Conservation (phyloP, 768 basidiomycete species). For the Cystobasidium tubakii region DNA sequence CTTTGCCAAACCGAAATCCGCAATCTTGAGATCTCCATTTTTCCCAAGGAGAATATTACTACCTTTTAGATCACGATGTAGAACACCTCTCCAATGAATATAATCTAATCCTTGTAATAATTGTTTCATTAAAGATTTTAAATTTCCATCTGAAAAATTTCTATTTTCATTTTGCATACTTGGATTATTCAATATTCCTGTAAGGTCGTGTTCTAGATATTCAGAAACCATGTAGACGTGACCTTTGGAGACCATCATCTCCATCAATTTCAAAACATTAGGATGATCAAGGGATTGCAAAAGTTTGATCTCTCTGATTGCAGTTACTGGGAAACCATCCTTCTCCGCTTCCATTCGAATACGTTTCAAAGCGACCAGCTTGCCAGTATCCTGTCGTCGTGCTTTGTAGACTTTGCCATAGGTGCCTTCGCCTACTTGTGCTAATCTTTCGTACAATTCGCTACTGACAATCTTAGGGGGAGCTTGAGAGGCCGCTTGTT, state of each 20-base stretch:
- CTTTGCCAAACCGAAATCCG: constrained; percentile 92
- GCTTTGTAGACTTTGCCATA: constrained; percentile 99
- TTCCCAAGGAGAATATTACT: constrained; percentile 94
- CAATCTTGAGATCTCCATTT: constrained; percentile 86
- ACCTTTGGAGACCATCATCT: constrained; percentile 98
- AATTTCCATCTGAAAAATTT: constrained; percentile 71
- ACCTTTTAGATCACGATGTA: constrained; percentile 98
- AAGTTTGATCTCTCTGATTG: constrained; percentile 97
- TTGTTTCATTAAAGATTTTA: constrained; percentile 92
- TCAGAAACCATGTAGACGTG: constrained; percentile 99
- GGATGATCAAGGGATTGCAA: constrained; percentile 81
- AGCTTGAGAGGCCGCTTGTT: not conserved
- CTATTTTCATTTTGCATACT: constrained; percentile 55
- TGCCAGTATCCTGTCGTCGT: constrained; percentile 67
- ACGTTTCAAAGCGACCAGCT: constrained; percentile 82
- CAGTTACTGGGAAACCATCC: constrained; percentile 97
- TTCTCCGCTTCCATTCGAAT: constrained; percentile 96
- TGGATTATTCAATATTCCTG: constrained; percentile 84
- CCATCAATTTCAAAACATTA: constrained; percentile 81
- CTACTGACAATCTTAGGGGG: constrained; percentile 18
- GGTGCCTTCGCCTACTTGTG: constrained; percentile 95
- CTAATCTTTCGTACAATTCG: constrained; percentile 70
- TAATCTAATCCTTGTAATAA: constrained; percentile 93
- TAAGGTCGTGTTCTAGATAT: constrained; percentile 98
- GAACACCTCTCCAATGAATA: constrained; percentile 88